Percentiles rank a stretch among this genome's conserved stretches.
Evolutionary conservation across 768 basidiomycete species (phyloP).

Genomic region (Kwoniella mangroviensis): DNA sequence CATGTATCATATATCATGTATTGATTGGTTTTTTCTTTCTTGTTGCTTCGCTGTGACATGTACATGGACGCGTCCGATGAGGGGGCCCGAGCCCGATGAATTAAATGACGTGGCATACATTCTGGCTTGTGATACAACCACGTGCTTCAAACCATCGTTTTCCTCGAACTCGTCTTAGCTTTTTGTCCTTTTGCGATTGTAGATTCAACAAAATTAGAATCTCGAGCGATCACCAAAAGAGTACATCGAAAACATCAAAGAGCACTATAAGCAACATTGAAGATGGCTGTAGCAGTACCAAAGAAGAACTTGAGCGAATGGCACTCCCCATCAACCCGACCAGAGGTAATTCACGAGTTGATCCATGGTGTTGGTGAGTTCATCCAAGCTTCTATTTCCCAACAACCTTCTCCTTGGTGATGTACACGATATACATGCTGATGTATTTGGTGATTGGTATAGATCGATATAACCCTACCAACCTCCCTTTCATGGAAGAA

Average conservation of each 20-base stretch:
- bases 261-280: neutral
- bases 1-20: too few relatives aligned
- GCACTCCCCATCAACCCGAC: conserved; percentile 70
- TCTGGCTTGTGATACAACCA: conserved; percentile 8
- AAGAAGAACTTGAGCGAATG: conserved; percentile 50
- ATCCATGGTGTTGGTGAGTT: conserved; percentile 57
- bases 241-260: neutral
- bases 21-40: conserved; percentile 11
- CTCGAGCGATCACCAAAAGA: neutral
- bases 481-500: conserved; percentile 90
- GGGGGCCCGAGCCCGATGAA: conserved; percentile 8
- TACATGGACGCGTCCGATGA: conserved; percentile 13
- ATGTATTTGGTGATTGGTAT: neutral
- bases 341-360: conserved; percentile 85
- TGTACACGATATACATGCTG: too few relatives aligned
- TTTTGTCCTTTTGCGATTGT: neutral
- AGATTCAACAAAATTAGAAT: neutral
- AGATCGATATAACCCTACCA: conserved; percentile 98
- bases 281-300: conserved; percentile 35
- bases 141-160: conserved; percentile 26
- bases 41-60: neutral
- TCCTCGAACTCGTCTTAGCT: conserved; percentile 12
- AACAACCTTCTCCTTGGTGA: too few relatives aligned
- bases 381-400: neutral
- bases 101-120: conserved; percentile 12